These are phyloP conservation scores for Croton setiger DNA, from an alignment of 441 rosid species.

Conservation along the genomic window DNA sequence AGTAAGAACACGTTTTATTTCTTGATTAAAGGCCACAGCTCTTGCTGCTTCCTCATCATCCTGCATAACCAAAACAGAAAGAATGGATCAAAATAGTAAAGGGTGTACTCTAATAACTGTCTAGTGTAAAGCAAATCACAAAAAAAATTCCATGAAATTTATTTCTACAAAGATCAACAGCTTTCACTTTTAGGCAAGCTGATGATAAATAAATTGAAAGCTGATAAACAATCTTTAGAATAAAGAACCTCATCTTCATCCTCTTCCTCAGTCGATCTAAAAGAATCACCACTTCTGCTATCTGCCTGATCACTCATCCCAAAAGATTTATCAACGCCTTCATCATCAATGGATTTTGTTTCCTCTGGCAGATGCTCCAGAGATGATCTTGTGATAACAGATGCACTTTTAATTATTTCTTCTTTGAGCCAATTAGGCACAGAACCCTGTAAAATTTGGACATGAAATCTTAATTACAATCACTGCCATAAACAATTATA, in stretches of 20 bases:
- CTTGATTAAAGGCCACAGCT: constrained; percentile 76
- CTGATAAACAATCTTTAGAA: constrained; percentile 17
- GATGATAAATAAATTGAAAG: constrained; percentile 12
- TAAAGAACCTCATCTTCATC: constrained; percentile 79
- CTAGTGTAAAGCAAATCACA: not conserved
- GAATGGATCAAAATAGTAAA: constrained; percentile 1
- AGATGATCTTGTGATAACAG: constrained; percentile 57
- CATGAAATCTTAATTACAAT: constrained; percentile 25
- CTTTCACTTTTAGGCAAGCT: not conserved
- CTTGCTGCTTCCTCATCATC: constrained; percentile 75
- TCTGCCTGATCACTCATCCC: constrained; percentile 53
- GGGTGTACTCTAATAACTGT: constrained; percentile 12
- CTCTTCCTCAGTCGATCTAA: constrained; percentile 79
- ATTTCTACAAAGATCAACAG: not conserved
- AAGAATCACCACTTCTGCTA: constrained; percentile 63
- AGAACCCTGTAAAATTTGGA: constrained; percentile 53
- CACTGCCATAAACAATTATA: constrained; percentile 17
- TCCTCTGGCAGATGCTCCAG: constrained; percentile 51
- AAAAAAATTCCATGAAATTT: not conserved
- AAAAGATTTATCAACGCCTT: constrained; percentile 47
- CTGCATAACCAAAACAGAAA: constrained; percentile 41
- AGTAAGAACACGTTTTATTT: constrained; percentile 89
- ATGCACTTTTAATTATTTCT: constrained; percentile 80
- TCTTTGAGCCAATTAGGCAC: constrained; percentile 99
- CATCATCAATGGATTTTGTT: constrained; percentile 57